phyloP scores from a whole-genome alignment of 768 basidiomycete species.

The Tricholomella constricta region DNA sequence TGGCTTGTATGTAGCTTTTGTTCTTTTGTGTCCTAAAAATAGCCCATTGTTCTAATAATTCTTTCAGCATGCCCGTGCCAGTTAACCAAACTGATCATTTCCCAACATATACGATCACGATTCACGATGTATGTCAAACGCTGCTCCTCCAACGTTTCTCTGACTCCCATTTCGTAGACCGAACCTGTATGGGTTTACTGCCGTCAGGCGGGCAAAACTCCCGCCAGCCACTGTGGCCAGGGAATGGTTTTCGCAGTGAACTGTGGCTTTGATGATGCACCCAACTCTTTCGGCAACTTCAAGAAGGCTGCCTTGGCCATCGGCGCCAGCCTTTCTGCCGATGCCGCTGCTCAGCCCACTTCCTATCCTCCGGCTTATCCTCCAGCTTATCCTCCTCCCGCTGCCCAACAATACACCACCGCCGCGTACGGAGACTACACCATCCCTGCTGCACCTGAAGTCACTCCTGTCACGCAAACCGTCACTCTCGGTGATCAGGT shows the following conservation, averaged over 20 bases:
- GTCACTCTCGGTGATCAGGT: slow-evolving; percentile 43
- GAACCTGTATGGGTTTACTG: slow-evolving; percentile 64
- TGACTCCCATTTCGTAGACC: slow-evolving; percentile 35
- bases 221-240: slow-evolving; percentile 57
- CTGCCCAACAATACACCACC: slow-evolving; percentile 38
- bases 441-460: slow-evolving; percentile 50
- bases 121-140: slow-evolving; percentile 41
- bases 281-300: slow-evolving; percentile 65
- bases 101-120: slow-evolving; percentile 53
- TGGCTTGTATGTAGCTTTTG: slow-evolving; percentile 52
- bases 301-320: slow-evolving; percentile 56
- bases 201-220: slow-evolving; percentile 49
- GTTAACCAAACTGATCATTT: slow-evolving; percentile 50
- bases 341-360: slow-evolving; percentile 40
- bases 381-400: too few species aligned
- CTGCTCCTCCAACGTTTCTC: slow-evolving; percentile 1
- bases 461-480: slow-evolving; percentile 46
- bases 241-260: slow-evolving; percentile 74
- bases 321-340: slow-evolving; percentile 50
- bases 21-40: slow-evolving; percentile 8
- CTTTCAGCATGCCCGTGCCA: slow-evolving; percentile 49
- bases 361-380: slow-evolving; percentile 30
- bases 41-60: slow-evolving; percentile 8
- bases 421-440: slow-evolving; percentile 54
- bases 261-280: slow-evolving; percentile 51